Percentiles rank a stretch among this genome's conserved stretches.
These are phyloP conservation scores for Microstegium vimineum DNA, from an alignment of 176 grass and related monocot genomes.

Conservation along the genomic window DNA sequence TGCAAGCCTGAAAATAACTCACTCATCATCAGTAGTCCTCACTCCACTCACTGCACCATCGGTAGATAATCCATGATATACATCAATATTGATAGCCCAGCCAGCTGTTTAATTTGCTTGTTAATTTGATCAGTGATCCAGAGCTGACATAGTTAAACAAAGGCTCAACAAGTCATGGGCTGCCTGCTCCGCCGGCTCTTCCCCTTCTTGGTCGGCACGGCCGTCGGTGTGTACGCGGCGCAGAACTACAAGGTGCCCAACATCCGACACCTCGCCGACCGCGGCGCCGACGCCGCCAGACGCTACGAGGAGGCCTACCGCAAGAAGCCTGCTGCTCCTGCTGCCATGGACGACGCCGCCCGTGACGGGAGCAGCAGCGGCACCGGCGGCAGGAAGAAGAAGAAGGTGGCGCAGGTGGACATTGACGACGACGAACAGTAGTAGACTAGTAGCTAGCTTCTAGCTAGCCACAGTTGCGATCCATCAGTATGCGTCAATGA, in stretches of 20 bases:
- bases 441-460: too few species aligned
- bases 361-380: neutral
- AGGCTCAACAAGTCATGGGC: too few species aligned
- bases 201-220: slow-evolving; percentile 50
- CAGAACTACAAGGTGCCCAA: slow-evolving; percentile 75
- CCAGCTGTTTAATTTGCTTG: too few species aligned
- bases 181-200: slow-evolving; percentile 44
- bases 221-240: slow-evolving; percentile 47
- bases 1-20: too few species aligned
- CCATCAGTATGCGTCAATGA: too few species aligned
- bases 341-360: neutral
- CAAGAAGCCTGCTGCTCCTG: slow-evolving; percentile 31
- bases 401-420: neutral
- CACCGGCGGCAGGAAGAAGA: slow-evolving; percentile 5
- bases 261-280: slow-evolving; percentile 27
- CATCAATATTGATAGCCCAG: too few species aligned
- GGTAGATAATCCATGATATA: too few species aligned
- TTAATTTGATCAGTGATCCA: too few species aligned
- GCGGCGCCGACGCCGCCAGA: slow-evolving; percentile 34
- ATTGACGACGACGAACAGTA: slow-evolving; percentile 11
- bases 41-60: too few species aligned
- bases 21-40: too few species aligned
- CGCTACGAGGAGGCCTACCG: slow-evolving; percentile 68
- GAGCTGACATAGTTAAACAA: too few species aligned
- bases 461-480: neutral